Conservation (phyloP, 495 filamentous ascomycete species). For the Xylaria sp. region DNA sequence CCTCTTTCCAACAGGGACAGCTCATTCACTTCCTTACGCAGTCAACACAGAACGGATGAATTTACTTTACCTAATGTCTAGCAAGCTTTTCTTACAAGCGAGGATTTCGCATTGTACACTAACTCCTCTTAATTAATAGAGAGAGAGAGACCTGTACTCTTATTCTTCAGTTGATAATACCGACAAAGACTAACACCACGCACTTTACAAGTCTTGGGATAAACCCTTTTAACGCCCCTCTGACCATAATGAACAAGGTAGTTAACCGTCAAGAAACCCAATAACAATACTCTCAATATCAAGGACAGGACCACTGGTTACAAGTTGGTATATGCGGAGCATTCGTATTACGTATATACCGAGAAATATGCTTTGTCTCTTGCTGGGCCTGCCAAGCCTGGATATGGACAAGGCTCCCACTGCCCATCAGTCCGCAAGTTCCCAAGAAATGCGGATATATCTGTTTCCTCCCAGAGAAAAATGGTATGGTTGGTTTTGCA, state of each 20-base stretch:
- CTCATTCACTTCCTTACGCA: not conserved
- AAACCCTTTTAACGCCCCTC: not conserved
- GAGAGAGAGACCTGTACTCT: not conserved
- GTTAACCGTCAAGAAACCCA: not conserved
- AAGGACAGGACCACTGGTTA: not conserved
- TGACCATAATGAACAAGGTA: not conserved
- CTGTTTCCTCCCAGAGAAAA: conserved; percentile 11
- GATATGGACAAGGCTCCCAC: conserved; percentile 34
- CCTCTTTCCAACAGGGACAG: no score
- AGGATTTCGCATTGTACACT: not conserved
- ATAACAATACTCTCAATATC: not conserved
- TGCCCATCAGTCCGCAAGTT: conserved; percentile 34
- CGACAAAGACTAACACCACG: not conserved
- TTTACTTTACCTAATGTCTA: no score
- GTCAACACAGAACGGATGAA: not conserved
- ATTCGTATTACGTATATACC: conserved; percentile 42
- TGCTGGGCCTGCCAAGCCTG: conserved; percentile 25
- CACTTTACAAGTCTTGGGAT: not conserved
- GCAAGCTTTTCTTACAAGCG: no score
- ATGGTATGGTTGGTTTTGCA: not conserved
- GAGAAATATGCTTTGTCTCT: conserved; percentile 24
- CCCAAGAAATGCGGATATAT: not conserved
- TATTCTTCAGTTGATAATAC: not conserved
- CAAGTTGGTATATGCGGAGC: conserved; percentile 19
- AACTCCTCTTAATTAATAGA: not conserved